Percentiles rank a stretch among this genome's conserved stretches.
Evolutionary conservation across 2,329 filamentous ascomycete species (phyloP).

Genomic region (Didymella lethalis): DNA sequence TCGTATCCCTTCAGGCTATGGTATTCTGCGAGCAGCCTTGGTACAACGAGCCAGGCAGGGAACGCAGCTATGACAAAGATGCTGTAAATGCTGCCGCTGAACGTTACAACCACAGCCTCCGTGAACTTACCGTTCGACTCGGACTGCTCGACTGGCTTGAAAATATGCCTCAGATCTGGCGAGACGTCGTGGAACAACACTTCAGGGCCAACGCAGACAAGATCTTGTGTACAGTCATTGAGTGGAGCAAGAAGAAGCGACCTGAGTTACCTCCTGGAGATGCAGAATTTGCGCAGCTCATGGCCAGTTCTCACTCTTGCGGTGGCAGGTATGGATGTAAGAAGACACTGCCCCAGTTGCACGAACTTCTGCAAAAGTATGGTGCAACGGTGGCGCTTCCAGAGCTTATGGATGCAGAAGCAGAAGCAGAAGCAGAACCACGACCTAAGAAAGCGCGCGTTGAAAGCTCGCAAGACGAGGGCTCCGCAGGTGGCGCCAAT

Average conservation of each 20-base stretch:
- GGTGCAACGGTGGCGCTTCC: conserved; percentile 11
- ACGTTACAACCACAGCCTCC: conserved; percentile 39
- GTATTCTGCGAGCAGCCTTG: conserved; percentile 63
- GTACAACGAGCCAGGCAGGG: conserved; percentile 62
- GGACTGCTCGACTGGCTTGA: conserved; percentile 49
- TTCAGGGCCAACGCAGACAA: conserved; percentile 36
- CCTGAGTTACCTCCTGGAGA: too few relatives aligned
- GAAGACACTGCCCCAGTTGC: conserved; percentile 1
- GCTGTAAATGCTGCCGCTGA: conserved; percentile 20
- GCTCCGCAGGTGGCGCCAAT: too few relatives aligned
- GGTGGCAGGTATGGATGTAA: not conserved
- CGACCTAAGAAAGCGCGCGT: conserved; percentile 9
- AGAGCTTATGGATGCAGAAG: not conserved
- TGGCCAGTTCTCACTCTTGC: too few relatives aligned
- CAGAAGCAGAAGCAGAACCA: not conserved
- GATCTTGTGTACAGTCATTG: conserved; percentile 33
- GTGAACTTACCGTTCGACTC: conserved; percentile 38
- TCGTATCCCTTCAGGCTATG: conserved; percentile 67
- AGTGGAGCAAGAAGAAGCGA: conserved; percentile 28
- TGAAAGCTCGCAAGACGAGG: not conserved
- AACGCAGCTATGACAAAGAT: conserved; percentile 21
- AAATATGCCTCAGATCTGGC: conserved; percentile 29
- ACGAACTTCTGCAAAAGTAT: conserved; percentile 7
- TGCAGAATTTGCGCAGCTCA: not conserved
- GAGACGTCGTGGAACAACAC: conserved; percentile 36